Base-by-base conservation (phyloP, 331 rosid genomes). In the Acacia pycnantha region DNA sequence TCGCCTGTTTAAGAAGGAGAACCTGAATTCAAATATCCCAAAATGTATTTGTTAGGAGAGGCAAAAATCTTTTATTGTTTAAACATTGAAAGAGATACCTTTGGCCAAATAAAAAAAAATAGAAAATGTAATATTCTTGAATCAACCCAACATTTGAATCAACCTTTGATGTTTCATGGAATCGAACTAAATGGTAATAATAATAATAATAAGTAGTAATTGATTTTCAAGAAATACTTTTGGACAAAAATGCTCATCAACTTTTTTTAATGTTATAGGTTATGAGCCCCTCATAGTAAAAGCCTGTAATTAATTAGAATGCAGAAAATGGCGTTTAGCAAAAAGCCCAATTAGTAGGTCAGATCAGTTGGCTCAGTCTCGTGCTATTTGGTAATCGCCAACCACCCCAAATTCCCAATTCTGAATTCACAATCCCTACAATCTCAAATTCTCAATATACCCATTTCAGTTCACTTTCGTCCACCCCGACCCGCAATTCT, bases 1-100 rank as follows among this genome's bases (percentile, higher is more conserved):
- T 7, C 0, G 0, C 5, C 7, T 7, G 0, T 8, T 1, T 40
- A 40, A 40, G 1, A 1, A 5, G 10, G 43, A 40, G 1, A 41
- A 8, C 0, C 8, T 2, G 1, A 41, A 0, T 41, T 41, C 0
- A 7, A 41, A 41, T 8, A 6, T 8, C 5, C 0, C 0, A 2
- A 41, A 41, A 8, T 8, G 1, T 40, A 40, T 8, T 8, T 40
- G 1, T 41, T 41, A 2, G 0, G 46, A 43, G 46, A 43, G 3
- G 10, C 0, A 0, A 43, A 9, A 9, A 43, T 43, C 0, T 10
- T 43, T 9, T 43, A 2, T 13, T 10, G 12, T 43, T 43, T 43
- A 41, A 41, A 8, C 11, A 7, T 41, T 0, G 2, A 41, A 43
- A 9, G 3, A 3, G 12, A 43, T 9, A 43, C 46, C 12, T 0